Evolutionary conservation across 2,329 filamentous ascomycete genomes (phyloP), one percentile per base, ranked within the genome.

Genomic region (Neocatenulostroma microsporum): DNA sequence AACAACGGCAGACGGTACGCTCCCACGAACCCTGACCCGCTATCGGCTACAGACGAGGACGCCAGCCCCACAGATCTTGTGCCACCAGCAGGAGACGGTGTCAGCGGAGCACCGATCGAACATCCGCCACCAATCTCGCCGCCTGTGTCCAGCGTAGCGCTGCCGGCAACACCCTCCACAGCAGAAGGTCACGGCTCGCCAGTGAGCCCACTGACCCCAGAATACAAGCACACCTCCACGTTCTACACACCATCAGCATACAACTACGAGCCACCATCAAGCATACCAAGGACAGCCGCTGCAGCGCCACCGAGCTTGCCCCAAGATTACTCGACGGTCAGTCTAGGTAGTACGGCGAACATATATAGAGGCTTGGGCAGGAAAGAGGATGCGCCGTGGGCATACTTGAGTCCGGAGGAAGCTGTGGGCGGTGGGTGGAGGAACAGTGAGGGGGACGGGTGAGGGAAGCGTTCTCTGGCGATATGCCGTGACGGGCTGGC

Each of bases 241-340:
- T 27, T 34, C 5, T 47, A 48, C 33, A 42, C 45, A 9, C 40
- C 45, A 12, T 48, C 45, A n/a, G 30, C 32, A 13, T 45, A 43
- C 31, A 17, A 21, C 10, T 10, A 29, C 8, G 35, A 40, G 14
- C 30, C 44, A 8, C 40, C 43, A 12, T 40, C 30, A 15, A 46
- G 44, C 25, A 24, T 46, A 4, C 28, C 36, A 7, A 31, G 39
- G 17, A 25, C 37, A 18, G 21, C 20, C 12, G 9, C 14, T 30
- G 31, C 25, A 4, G 21, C 21, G 17, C 44, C 44, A 14, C 45
- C 36, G 12, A 44, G 39, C 30, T 18, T 46, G 28, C 41, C 38
- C 11, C 43, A 46, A 21, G 37, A 42, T 9, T 48, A 44, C 27
- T 46, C 45, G 9, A 26, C 36, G 9, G 39, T 36, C n/a, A 42